Conservation (phyloP, 2,329 filamentous ascomycete species). For the Gnomoniopsis smithogilvyi region DNA sequence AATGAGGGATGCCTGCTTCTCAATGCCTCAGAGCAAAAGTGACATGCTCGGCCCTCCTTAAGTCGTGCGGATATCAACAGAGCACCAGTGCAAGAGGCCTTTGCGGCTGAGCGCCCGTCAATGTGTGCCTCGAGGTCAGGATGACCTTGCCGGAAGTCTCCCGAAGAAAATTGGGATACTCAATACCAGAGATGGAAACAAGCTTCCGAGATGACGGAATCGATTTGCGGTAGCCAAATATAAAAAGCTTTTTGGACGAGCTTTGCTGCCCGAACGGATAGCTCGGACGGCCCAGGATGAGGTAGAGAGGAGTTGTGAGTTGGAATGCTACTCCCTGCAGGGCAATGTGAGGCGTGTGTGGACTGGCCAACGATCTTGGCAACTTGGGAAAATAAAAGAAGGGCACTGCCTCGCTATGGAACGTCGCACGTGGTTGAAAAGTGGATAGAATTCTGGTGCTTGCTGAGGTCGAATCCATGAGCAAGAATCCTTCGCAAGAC, state of each 20-base stretch:
- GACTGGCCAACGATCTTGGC: too few species aligned
- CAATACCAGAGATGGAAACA: too few species aligned
- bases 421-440: neutral
- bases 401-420: neutral
- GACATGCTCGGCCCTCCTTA: neutral
- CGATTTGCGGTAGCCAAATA: too few species aligned
- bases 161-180: neutral
- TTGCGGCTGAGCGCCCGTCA: neutral
- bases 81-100: neutral
- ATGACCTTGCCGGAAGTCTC: neutral
- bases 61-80: neutral
- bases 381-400: neutral
- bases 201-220: neutral
- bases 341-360: too few species aligned
- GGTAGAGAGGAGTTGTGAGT: too few species aligned
- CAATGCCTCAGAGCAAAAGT: neutral
- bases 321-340: too few species aligned
- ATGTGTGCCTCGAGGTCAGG: neutral
- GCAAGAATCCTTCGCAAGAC: neutral
- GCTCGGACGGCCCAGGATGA: too few species aligned
- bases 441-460: neutral
- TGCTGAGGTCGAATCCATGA: neutral
- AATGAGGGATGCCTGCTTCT: neutral
- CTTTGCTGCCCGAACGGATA: too few species aligned
- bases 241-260: too few species aligned